These are phyloP conservation scores for Apostasia ramifera DNA, from an alignment of 106 monocot species.

Conservation along the genomic window DNA sequence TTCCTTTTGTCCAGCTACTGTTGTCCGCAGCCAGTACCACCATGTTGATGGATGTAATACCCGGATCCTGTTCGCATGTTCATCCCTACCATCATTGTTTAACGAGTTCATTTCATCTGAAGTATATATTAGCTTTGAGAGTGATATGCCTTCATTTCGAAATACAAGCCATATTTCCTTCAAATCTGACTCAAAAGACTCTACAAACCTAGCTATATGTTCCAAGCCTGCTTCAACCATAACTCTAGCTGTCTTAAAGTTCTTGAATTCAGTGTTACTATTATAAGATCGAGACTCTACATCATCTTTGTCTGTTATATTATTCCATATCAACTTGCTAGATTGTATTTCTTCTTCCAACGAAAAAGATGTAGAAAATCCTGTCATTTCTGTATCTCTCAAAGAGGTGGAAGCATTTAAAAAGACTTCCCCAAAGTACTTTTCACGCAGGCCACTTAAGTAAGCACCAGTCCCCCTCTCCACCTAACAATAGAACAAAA, in stretches of 20 bases:
- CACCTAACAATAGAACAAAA: conserved; percentile 29
- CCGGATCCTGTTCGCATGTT: conserved; percentile 24
- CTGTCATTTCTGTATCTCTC: conserved; percentile 13
- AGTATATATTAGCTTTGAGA: conserved; percentile 74
- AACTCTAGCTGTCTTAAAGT: conserved; percentile 2
- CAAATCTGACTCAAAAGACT: conserved; percentile 74
- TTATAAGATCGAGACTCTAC: conserved; percentile 8
- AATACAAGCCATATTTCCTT: conserved; percentile 94
- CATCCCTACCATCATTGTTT: conserved; percentile 27
- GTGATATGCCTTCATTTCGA: conserved; percentile 66
- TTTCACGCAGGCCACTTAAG: conserved; percentile 84
- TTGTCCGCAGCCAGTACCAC: conserved; percentile 92
- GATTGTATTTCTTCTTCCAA: conserved; percentile 13
- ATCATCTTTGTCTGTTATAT: conserved; percentile 9
- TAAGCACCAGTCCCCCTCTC: conserved; percentile 78
- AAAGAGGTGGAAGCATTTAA: conserved; percentile 55
- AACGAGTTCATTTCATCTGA: conserved; percentile 40
- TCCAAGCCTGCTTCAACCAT: conserved; percentile 43
- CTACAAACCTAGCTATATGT: conserved; percentile 91
- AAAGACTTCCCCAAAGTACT: conserved; percentile 87
- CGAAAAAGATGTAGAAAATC: conserved; percentile 14
- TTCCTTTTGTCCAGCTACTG: conserved; percentile 56
- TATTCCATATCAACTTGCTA: conserved; percentile 11
- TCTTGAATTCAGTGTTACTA: background rate
- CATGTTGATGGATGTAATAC: conserved; percentile 67